A percentile compares a stretch with the other conserved stretches of the same genome.
Evolutionary conservation across 2,329 filamentous ascomycete species (phyloP).

Genomic region (Epichloe elymi): DNA sequence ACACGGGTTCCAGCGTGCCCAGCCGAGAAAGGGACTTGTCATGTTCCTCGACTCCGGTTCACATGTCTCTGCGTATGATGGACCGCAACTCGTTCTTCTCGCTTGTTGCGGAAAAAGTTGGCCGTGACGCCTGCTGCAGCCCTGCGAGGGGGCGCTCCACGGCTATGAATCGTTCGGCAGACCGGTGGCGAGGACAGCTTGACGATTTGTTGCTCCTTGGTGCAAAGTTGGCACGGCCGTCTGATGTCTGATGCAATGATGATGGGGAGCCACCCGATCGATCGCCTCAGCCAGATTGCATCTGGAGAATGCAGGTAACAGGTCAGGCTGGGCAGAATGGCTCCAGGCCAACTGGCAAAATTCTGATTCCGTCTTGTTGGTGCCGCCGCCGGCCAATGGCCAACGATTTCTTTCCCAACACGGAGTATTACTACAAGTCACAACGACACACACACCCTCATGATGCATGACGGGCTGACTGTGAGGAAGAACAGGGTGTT

Average conservation of each 20-base stretch:
- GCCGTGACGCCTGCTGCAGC: background rate
- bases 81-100: background rate
- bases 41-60: background rate
- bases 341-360: background rate
- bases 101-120: background rate
- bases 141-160: background rate
- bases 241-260: background rate
- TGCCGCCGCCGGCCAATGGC: background rate
- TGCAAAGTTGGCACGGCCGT: background rate
- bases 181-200: background rate
- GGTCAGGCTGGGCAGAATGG: background rate
- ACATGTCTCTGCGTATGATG: background rate
- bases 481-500: background rate
- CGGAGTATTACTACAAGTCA: no score
- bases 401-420: no score
- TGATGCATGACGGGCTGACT: background rate
- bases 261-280: background rate
- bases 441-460: background rate
- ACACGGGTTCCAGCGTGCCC: background rate
- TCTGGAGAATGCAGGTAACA: background rate
- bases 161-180: background rate
- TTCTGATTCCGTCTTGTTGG: background rate
- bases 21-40: background rate
- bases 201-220: background rate
- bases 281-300: background rate